These are phyloP conservation scores for Ramalina intermedia DNA, from an alignment of 495 filamentous ascomycete species.

Conservation along the genomic window DNA sequence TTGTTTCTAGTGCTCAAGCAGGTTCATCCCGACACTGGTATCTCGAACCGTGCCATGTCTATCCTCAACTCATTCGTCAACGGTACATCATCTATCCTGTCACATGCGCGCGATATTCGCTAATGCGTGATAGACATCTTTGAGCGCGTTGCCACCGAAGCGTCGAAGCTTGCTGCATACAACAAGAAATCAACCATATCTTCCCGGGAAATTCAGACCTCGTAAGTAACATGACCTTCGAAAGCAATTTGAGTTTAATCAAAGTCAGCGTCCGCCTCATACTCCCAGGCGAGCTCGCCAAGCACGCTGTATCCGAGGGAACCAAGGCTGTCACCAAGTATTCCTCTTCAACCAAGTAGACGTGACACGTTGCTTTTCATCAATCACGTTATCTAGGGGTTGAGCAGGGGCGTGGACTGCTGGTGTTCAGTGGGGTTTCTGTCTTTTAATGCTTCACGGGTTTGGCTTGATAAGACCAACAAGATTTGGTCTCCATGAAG, in stretches of 20 bases:
- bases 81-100: conserved; percentile 43
- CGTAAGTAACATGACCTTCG: conserved; percentile 33
- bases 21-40: conserved; percentile 99
- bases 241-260: conserved; percentile 7
- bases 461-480: conserved; percentile 63
- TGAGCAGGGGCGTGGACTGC: conserved; percentile 39
- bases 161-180: conserved; percentile 97
- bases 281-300: conserved; percentile 94
- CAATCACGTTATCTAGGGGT: conserved; percentile 32
- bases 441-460: conserved; percentile 74
- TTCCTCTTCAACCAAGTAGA: conserved; percentile 98
- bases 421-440: conserved; percentile 47
- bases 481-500: conserved; percentile 40
- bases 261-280: conserved; percentile 67
- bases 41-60: conserved; percentile 99
- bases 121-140: conserved; percentile 68
- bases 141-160: conserved; percentile 97
- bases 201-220: conserved; percentile 98
- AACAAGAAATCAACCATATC: conserved; percentile 99
- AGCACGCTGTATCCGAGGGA: conserved; percentile 98
- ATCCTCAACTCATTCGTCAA: conserved; percentile 99
- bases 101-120: conserved; percentile 16
- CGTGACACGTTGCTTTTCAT: conserved; percentile 6
- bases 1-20: conserved; percentile 82
- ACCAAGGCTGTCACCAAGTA: conserved; percentile 99